Conservation (phyloP, 768 basidiomycete genomes). For the Leccinum barrowsii region DNA sequence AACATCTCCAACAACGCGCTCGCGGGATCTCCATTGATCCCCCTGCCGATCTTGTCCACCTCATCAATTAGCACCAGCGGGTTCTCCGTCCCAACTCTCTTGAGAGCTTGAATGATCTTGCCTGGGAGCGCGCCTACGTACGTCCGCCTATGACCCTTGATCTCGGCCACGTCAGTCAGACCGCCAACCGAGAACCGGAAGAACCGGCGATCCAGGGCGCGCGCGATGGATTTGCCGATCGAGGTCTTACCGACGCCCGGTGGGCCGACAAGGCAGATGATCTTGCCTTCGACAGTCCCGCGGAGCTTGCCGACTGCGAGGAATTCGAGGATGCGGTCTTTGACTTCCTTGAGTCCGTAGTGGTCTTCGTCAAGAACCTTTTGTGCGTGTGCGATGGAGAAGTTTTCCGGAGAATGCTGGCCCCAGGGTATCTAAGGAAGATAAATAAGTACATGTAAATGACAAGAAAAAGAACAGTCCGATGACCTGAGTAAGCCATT, state of each 20-base stretch:
- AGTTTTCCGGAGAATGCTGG: slow-evolving; percentile 89
- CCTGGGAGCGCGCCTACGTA: slow-evolving; percentile 93
- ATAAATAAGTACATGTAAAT: slow-evolving; percentile 1
- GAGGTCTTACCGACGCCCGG: slow-evolving; percentile 98
- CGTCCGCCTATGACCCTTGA: slow-evolving; percentile 97
- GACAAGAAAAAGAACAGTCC: neutral
- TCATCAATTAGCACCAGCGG: slow-evolving; percentile 93
- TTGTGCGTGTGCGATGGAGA: slow-evolving; percentile 77
- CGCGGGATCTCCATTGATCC: slow-evolving; percentile 88
- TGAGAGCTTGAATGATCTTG: slow-evolving; percentile 92
- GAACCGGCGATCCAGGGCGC: slow-evolving; percentile 87
- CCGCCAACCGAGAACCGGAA: slow-evolving; percentile 98
- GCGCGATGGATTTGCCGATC: slow-evolving; percentile 92
- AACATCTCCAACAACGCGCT: slow-evolving; percentile 91
- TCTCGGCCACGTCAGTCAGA: slow-evolving; percentile 96
- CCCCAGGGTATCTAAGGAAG: slow-evolving; percentile 89
- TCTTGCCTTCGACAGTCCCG: slow-evolving; percentile 95
- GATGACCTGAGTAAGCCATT: slow-evolving; percentile 81
- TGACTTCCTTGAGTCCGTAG: slow-evolving; percentile 89
- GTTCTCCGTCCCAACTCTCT: slow-evolving; percentile 91
- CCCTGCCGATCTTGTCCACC: slow-evolving; percentile 92
- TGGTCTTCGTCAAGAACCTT: slow-evolving; percentile 91
- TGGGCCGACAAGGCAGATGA: slow-evolving; percentile 93
- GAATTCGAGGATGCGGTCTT: slow-evolving; percentile 93
- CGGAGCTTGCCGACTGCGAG: slow-evolving; percentile 92